Evolutionary conservation across 2,329 filamentous ascomycete species (phyloP).

Genomic region (Teratosphaeria gauchensis): DNA sequence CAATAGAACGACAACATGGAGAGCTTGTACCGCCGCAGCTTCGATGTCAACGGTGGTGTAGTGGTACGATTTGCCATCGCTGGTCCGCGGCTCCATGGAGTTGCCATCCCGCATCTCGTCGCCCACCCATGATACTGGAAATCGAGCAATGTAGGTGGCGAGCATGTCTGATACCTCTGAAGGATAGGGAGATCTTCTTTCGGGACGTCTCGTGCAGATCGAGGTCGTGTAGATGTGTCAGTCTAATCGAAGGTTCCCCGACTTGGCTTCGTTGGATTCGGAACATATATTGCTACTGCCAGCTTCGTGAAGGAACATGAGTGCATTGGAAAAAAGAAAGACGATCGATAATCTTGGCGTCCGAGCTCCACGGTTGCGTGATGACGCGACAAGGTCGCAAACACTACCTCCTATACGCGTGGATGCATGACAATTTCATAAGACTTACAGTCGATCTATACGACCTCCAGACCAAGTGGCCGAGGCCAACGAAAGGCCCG

Average conservation of each 20-base stretch:
- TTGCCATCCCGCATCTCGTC: neutral
- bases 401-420: no score
- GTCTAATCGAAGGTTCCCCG: no score
- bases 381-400: no score
- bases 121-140: neutral
- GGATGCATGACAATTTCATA: no score
- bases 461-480: neutral
- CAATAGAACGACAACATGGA: neutral
- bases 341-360: no score
- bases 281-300: no score
- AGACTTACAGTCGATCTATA: no score
- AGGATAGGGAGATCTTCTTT: neutral
- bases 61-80: neutral
- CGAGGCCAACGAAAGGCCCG: neutral
- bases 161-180: neutral
- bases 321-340: no score
- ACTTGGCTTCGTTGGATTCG: no score
- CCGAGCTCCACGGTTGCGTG: no score
- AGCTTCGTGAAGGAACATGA: no score
- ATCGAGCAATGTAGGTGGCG: neutral
- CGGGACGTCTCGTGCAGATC: neutral
- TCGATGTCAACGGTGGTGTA: neutral
- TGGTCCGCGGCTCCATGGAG: neutral
- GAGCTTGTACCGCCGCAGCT: neutral
- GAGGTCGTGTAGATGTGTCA: neutral